phyloP scores from a whole-genome alignment of 2,329 filamentous ascomycete species.

The Akanthomyces uredinophilus region DNA sequence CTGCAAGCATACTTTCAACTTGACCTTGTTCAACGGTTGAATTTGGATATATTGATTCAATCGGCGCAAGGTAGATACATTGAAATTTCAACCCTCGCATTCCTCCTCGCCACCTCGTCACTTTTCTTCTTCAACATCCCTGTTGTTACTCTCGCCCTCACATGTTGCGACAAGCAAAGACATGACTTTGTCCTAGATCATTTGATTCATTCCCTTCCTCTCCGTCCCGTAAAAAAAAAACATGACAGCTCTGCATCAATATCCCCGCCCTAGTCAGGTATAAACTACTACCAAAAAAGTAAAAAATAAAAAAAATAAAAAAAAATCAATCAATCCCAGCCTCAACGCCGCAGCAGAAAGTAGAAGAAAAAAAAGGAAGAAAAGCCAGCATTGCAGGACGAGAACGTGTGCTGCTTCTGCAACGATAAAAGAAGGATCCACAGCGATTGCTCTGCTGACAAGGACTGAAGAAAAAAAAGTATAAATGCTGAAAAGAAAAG shows the following conservation, averaged over 20 bases:
- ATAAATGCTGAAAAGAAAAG: neutral
- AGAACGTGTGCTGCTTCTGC: neutral
- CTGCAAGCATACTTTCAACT: neutral
- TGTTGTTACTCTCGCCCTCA: neutral
- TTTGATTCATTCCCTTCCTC: neutral
- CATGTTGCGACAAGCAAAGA: neutral
- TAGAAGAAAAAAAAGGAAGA: neutral
- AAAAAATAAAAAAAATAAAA: constrained; percentile 9
- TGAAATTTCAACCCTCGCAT: neutral
- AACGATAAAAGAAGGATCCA: neutral
- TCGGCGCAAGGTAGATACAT: constrained; percentile 3
- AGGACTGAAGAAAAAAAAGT: neutral
- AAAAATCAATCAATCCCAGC: constrained; percentile 2
- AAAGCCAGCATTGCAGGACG: neutral
- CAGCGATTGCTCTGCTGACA: constrained; percentile 8
- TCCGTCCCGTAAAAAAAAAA: neutral
- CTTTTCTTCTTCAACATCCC: neutral
- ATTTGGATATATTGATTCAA: constrained; percentile 4
- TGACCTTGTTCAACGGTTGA: neutral
- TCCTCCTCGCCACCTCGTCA: neutral
- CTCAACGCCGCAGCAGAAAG: constrained; percentile 1
- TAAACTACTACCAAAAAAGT: constrained; percentile 7
- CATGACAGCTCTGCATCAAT: neutral
- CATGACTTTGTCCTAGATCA: constrained; percentile 1
- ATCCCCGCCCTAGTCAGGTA: neutral